Base-by-base conservation (phyloP, 2,329 filamentous ascomycete species). In the Trichoderma citrinoviride region DNA sequence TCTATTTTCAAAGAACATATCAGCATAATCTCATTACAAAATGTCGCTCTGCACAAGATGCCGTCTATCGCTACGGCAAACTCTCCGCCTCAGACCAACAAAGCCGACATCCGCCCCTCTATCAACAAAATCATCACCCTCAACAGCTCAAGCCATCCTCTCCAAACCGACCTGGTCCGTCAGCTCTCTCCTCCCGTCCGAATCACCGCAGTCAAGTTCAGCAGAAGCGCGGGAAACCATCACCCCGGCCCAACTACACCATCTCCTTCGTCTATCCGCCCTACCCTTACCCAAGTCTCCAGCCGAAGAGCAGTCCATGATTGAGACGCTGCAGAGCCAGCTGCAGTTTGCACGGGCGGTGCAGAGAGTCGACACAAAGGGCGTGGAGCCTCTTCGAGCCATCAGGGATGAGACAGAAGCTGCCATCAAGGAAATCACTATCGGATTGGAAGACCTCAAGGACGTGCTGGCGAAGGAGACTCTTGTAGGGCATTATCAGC, bases 321-420 rank as follows among this genome's bases (percentile, higher is more conserved):
- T 96, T 3, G 74, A 83, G 23, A 93, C 89, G 1, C 83, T 99
- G 2, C 84, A 88, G 60, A 87, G 90, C 37, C 95, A 99, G 74
- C 85, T 99, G 0, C 89, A 90, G 72, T 99, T 99, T 73, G 93
- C 98, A n/a, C 88, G 86, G 67, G 87, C 92, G 67, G 88, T 98
- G 21, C 93, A 96, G 73, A 80, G 83, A 50, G 89, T 97, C 55
- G 85, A 96, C 75, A 93, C 92, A 0, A 78, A 82, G 0, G 87
- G 84, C 3, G 81, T 97, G 0, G 82, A 87, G 64, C 93, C 95
- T 0, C 78, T 99, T 49, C 83, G 86, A 57, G 89, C 89, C 50
- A 89, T 98, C 65, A 87, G 92, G 61, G 94, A 98, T 74, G 93
- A 95, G 79, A 91, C 90, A 1, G 73, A 78, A 43, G 86, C 87